Percentiles rank a stretch among this genome's conserved stretches.
Evolutionary conservation across 1,139 yeast species (phyloP).

Genomic region (Zygoascus hellenicus): DNA sequence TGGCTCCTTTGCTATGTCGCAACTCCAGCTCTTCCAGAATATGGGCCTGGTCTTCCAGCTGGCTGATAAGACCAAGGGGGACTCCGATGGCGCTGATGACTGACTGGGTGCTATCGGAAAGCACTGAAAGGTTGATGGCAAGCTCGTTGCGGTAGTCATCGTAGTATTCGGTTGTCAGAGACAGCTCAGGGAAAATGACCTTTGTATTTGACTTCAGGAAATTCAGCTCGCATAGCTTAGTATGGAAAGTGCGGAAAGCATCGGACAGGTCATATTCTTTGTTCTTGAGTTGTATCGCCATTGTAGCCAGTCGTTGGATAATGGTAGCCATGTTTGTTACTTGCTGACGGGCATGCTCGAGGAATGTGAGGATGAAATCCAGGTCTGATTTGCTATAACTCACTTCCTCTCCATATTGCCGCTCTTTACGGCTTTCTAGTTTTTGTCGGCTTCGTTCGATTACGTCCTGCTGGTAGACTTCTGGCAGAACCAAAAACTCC

Average conservation of each 20-base stretch:
- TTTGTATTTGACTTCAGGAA: conserved; percentile 14
- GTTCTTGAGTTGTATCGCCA: conserved; percentile 19
- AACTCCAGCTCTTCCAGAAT: conserved; percentile 22
- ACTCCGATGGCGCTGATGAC: conserved; percentile 21
- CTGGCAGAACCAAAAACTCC: conserved; percentile 41
- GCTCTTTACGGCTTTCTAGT: conserved; percentile 32
- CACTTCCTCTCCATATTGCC: conserved; percentile 25
- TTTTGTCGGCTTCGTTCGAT: conserved; percentile 34
- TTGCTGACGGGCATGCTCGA: conserved; percentile 25
- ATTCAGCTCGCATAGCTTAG: conserved; percentile 17
- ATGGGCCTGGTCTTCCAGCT: conserved; percentile 23
- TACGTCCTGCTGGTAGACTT: conserved; percentile 32
- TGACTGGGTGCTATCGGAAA: conserved; percentile 19
- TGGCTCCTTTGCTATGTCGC: conserved; percentile 25
- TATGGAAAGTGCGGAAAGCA: conserved; percentile 21
- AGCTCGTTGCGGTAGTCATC: conserved; percentile 14
- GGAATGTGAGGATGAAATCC: conserved; percentile 24
- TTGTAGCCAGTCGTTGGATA: conserved; percentile 16
- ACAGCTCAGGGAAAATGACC: conserved; percentile 14
- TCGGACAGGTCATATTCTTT: conserved; percentile 21
- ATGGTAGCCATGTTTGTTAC: conserved; percentile 17
- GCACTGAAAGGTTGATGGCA: conserved; percentile 15
- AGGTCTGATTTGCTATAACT: conserved; percentile 23
- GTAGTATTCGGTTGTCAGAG: conserved; percentile 13
- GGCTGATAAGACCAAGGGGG: conserved; percentile 24